These are phyloP conservation scores for Amyloporia xantha DNA, from an alignment of 768 basidiomycete species.

Conservation along the genomic window DNA sequence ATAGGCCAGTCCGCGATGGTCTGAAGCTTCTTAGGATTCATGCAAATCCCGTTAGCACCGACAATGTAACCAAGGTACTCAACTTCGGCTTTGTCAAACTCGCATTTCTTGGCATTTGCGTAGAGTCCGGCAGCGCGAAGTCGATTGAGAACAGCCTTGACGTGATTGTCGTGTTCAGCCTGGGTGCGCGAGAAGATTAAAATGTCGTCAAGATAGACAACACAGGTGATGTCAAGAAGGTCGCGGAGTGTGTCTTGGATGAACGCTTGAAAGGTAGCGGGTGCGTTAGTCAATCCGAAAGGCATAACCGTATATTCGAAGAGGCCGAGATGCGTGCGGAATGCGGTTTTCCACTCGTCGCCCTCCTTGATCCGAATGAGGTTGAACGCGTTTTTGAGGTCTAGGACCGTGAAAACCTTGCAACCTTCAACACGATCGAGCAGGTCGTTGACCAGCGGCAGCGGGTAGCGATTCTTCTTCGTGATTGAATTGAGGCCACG, in stretches of 20 bases:
- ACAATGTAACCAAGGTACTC: slow-evolving; percentile 39
- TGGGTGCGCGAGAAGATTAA: slow-evolving; percentile 11
- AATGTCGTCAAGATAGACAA: slow-evolving; percentile 16
- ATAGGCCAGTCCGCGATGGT: slow-evolving; percentile 25
- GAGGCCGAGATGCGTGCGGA: slow-evolving; percentile 29
- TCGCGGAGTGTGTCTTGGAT: slow-evolving; percentile 12
- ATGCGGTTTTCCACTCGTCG: slow-evolving; percentile 35
- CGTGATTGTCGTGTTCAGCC: slow-evolving; percentile 14
- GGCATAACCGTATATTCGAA: slow-evolving; percentile 32
- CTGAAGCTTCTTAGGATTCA: slow-evolving; percentile 36
- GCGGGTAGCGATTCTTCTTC: slow-evolving; percentile 27
- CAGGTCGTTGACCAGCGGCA: slow-evolving; percentile 28
- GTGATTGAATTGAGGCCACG: slow-evolving; percentile 27
- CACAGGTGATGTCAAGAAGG: slow-evolving; percentile 18
- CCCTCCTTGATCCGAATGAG: slow-evolving; percentile 33
- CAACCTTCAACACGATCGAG: slow-evolving; percentile 18
- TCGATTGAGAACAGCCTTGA: slow-evolving; percentile 12
- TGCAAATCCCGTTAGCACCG: slow-evolving; percentile 23
- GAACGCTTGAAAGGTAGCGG: slow-evolving; percentile 14
- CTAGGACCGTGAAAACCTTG: slow-evolving; percentile 30
- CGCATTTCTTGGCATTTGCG: slow-evolving; percentile 26
- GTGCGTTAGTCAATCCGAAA: slow-evolving; percentile 23
- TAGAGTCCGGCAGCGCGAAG: slow-evolving; percentile 27
- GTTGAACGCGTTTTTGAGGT: slow-evolving; percentile 35
- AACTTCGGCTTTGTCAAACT: slow-evolving; percentile 30